These are phyloP conservation scores for Puccinia triticina DNA, from an alignment of 1,284 basidiomycete genomes.

Conservation along the genomic window DNA sequence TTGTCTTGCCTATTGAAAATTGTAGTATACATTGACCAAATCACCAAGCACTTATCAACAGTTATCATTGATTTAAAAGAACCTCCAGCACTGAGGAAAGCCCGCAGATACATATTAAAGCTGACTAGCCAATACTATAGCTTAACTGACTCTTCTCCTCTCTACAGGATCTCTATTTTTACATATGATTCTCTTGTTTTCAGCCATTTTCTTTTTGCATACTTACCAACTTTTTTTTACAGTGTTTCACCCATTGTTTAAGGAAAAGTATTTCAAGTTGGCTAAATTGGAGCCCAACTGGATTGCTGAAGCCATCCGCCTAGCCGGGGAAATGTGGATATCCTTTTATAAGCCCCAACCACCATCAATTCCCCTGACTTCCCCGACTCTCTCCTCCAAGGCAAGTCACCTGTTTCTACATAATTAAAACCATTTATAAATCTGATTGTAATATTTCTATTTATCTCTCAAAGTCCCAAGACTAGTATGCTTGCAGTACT, in stretches of 20 bases:
- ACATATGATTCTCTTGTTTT: not conserved
- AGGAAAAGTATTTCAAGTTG: too few relatives aligned
- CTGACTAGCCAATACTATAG: not conserved
- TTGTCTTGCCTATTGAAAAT: not conserved
- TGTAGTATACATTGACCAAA: not conserved
- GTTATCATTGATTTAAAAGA: not conserved
- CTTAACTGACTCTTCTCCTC: not conserved
- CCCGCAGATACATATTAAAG: not conserved
- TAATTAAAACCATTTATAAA: too few relatives aligned
- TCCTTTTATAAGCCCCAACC: not conserved
- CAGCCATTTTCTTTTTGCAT: not conserved
- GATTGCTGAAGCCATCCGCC: not conserved
- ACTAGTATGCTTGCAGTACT: not conserved
- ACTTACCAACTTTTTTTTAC: not conserved
- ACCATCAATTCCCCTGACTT: not conserved
- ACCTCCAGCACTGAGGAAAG: conserved; percentile 3
- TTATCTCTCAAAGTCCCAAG: not conserved
- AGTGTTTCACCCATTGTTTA: conserved; percentile 10
- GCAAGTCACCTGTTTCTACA: not conserved
- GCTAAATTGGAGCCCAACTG: not conserved
- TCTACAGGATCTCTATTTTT: not conserved
- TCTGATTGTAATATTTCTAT: too few relatives aligned
- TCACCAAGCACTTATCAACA: not conserved
- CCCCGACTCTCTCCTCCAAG: not conserved
- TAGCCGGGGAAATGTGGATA: not conserved